phyloP scores from a whole-genome alignment of 1,284 basidiomycete genomes.

The Ganoderma boninense region DNA sequence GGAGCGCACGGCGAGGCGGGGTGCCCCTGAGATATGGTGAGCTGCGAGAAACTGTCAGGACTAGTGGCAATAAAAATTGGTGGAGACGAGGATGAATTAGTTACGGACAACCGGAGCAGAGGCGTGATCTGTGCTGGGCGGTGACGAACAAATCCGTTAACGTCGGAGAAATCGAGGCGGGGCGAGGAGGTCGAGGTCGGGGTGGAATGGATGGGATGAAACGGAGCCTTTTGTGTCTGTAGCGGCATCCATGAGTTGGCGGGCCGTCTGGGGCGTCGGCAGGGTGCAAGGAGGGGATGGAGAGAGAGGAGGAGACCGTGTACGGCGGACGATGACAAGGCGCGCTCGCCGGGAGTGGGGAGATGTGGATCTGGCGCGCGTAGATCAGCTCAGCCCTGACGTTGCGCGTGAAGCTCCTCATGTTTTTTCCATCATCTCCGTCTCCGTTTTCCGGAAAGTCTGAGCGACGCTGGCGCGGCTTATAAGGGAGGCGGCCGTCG shows the following conservation, averaged over 20 bases:
- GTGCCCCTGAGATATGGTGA: constrained; percentile 9
- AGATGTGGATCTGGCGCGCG: constrained; percentile 25
- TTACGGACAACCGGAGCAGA: constrained; percentile 22
- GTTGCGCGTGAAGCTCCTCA: neutral
- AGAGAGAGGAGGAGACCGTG: constrained; percentile 3
- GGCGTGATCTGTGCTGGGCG: constrained; percentile 28
- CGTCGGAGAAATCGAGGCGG: constrained; percentile 24
- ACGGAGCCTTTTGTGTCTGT: neutral
- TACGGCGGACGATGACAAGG: constrained; percentile 27
- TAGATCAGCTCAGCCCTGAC: constrained; percentile 3
- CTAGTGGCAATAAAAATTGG: constrained; percentile 16
- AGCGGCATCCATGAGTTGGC: neutral
- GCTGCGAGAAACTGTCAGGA: constrained; percentile 17
- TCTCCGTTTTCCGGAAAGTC: constrained; percentile 4
- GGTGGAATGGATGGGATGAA: neutral
- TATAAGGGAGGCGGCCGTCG: constrained; percentile 1
- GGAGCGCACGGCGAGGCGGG: neutral
- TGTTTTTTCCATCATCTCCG: constrained; percentile 11
- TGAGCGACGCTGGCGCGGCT: constrained; percentile 9
- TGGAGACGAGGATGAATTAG: constrained; percentile 15
- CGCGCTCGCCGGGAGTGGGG: neutral
- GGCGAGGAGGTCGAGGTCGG: neutral
- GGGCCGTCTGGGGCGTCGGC: neutral
- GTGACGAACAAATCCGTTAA: constrained; percentile 30
- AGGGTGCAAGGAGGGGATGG: neutral